phyloP scores from a whole-genome alignment of 1,139 yeast species.

The Kodamaea derodonti region DNA sequence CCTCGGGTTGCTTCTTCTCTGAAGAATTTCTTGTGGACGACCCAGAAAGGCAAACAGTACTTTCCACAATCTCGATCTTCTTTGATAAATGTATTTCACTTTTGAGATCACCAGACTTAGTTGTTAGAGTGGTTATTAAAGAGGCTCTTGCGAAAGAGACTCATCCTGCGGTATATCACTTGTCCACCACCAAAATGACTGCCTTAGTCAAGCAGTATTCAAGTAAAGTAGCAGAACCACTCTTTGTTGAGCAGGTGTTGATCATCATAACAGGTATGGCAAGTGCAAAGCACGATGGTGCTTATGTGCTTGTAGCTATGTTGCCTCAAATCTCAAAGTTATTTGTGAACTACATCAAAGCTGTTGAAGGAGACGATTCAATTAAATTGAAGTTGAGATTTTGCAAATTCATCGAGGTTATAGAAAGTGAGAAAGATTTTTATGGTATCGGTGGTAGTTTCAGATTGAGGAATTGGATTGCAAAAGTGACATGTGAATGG shows the following conservation, averaged over 20 bases:
- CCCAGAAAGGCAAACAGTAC: conserved; percentile 23
- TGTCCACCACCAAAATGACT: conserved; percentile 32
- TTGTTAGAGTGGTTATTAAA: conserved; percentile 43
- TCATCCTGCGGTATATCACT: conserved; percentile 40
- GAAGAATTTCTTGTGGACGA: conserved; percentile 26
- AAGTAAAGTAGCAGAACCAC: conserved; percentile 26
- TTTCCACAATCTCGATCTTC: conserved; percentile 35
- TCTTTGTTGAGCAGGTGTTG: conserved; percentile 39
- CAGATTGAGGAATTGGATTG: conserved; percentile 55
- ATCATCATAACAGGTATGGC: conserved; percentile 39
- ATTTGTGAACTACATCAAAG: conserved; percentile 29
- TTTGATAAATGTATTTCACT: conserved; percentile 49
- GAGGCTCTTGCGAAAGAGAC: conserved; percentile 46
- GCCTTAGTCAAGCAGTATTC: conserved; percentile 22
- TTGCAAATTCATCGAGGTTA: conserved; percentile 50
- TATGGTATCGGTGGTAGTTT: conserved; percentile 53
- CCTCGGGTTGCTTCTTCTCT: conserved; percentile 51
- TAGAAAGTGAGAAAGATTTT: conserved; percentile 40
- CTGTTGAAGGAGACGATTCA: conserved; percentile 35
- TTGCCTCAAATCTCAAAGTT: conserved; percentile 31
- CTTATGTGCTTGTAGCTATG: conserved; percentile 32
- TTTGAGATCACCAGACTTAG: conserved; percentile 48
- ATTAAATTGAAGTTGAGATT: conserved; percentile 54
- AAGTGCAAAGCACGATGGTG: conserved; percentile 32
- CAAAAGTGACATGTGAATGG: conserved; percentile 64